Evolutionary conservation across 345 rosid species (phyloP).

Genomic region (Syzygium grande): DNA sequence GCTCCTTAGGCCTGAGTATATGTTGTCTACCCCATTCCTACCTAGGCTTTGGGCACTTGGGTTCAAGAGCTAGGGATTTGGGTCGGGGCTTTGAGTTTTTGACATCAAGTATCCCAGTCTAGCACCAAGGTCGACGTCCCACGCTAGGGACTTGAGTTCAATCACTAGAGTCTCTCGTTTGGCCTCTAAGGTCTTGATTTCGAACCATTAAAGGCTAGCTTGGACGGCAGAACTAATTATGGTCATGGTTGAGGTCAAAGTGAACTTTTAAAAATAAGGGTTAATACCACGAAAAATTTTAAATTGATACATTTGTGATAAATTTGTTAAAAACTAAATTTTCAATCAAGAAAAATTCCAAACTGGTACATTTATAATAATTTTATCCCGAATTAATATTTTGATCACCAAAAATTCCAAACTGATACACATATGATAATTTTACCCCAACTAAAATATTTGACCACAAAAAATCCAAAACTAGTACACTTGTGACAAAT

Average conservation of each 20-base stretch:
- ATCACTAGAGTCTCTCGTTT: not conserved
- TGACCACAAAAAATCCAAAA: too few species aligned
- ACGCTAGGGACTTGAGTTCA: not conserved
- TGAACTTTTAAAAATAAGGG: not conserved
- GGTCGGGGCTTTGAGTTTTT: not conserved
- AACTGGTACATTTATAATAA: too few species aligned
- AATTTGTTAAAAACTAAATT: too few species aligned
- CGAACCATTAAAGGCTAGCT: not conserved
- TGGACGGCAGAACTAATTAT: not conserved
- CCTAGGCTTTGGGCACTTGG: not conserved
- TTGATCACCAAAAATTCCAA: too few species aligned
- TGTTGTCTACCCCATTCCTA: not conserved
- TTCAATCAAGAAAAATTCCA: too few species aligned
- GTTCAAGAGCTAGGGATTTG: not conserved
- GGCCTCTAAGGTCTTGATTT: not conserved
- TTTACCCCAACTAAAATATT: too few species aligned
- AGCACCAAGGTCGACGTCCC: not conserved
- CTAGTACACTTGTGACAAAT: too few species aligned
- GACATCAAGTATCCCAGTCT: accelerated
- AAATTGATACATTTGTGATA: too few species aligned
- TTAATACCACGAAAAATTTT: too few species aligned
- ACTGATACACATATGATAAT: too few species aligned
- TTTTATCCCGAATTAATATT: too few species aligned
- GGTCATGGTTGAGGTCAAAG: not conserved
- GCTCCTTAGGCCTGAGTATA: not conserved